Base-by-base conservation (phyloP, 2,329 filamentous ascomycete genomes). In the Neofusicoccum laricinum region DNA sequence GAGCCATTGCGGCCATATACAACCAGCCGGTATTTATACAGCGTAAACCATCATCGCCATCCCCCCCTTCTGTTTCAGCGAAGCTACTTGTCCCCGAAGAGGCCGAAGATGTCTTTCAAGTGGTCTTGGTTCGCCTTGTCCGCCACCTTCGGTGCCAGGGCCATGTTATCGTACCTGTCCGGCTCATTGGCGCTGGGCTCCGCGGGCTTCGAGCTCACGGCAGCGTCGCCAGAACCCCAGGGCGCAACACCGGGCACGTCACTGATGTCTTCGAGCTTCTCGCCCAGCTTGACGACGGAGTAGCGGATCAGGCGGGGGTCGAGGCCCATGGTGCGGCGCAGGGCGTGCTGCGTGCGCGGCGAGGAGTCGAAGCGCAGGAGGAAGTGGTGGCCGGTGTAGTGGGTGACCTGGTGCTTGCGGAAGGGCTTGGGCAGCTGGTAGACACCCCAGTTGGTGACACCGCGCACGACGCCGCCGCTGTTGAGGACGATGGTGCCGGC, bases 341-440 rank as follows among this genome's bases (percentile, higher is more conserved):
- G 85, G 48, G 88, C 83, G 69, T 90, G 81, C 79, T 98, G 94
- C 7, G 91, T 89, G 58, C 82, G 78, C 7, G 88, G 81, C 66
- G 88, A 90, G 64, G 90, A 82, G 77, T 99, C 95, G 83, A 97
- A 99, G 71, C 95, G 91, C 90, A 99, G 91, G 74, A 96, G 90
- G 79, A 99, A 99, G 85, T 99, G 96, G 82, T 98, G 93, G 63
- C 95, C 95, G 70, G 88, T 86, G 68, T 86, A 86, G 84, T 98
- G 90, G 69, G 88, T 88, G 71, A 90, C 88, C 80, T 97, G 93
- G 78, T 96, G 89, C 75, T 90, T 89, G 67, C 88, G 89, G 65
- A 89, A 84, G 67, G 92, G 87, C 70, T 88, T 90, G 53, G 95
- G 94, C 17, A 99, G 89, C 53, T 89, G 84, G 81, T 95, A 97